Conservation (phyloP, 2,329 filamentous ascomycete genomes). For the Bimuria novae-zelandiae region DNA sequence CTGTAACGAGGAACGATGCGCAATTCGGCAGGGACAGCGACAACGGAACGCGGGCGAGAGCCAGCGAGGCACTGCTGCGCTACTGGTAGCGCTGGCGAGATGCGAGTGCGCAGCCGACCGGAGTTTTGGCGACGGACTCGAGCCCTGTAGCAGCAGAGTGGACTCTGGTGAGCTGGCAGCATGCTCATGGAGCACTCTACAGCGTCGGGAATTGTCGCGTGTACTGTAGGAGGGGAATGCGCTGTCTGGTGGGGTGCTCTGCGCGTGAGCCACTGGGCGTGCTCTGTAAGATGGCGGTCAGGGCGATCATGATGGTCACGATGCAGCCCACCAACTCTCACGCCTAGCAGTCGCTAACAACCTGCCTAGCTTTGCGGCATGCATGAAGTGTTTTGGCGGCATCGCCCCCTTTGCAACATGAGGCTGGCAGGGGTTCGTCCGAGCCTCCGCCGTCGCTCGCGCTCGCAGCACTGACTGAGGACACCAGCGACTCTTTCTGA, state of each 20-base stretch:
- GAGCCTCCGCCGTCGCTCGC: neutral
- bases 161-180: neutral
- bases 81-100: neutral
- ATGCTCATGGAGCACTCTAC: neutral
- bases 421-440: slow-evolving; percentile 6
- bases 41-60: neutral
- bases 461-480: neutral
- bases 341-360: slow-evolving; percentile 6
- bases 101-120: slow-evolving; percentile 1
- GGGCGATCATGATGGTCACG: slow-evolving; percentile 15
- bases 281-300: slow-evolving; percentile 15
- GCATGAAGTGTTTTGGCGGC: slow-evolving; percentile 13
- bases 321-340: slow-evolving; percentile 8
- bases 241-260: slow-evolving; percentile 11
- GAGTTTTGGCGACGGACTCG: slow-evolving; percentile 3
- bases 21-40: neutral
- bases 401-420: slow-evolving; percentile 17
- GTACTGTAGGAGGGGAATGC: neutral
- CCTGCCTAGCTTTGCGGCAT: slow-evolving; percentile 6
- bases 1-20: slow-evolving; percentile 4
- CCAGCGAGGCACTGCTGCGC: slow-evolving; percentile 1
- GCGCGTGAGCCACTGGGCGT: slow-evolving; percentile 6
- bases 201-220: neutral
- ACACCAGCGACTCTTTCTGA: neutral
- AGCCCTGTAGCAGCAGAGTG: neutral